phyloP scores from a whole-genome alignment of 306 rosid genomes.

The Casuarina cunninghamiana region DNA sequence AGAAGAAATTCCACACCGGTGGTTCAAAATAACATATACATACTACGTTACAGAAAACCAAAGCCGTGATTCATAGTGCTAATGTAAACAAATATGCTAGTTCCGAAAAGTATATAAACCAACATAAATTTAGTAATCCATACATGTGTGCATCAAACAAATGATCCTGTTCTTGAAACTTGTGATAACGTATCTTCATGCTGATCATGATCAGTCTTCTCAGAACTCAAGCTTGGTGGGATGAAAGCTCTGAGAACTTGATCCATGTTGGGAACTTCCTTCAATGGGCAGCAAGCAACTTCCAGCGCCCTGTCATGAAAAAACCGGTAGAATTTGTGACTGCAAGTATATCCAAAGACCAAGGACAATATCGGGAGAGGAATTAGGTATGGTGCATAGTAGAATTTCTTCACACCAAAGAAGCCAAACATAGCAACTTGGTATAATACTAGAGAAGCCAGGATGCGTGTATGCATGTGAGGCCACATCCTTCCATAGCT shows the following conservation, averaged over 20 bases:
- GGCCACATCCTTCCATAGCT: constrained; percentile 98
- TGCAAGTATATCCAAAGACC: constrained; percentile 44
- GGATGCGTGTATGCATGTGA: constrained; percentile 61
- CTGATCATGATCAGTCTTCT: constrained; percentile 61
- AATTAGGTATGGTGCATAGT: constrained; percentile 47
- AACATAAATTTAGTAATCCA: background rate
- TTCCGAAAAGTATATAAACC: background rate
- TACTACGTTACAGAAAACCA: background rate
- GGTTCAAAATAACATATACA: background rate
- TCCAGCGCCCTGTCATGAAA: constrained; percentile 61
- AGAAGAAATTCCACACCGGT: background rate
- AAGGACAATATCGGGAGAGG: constrained; percentile 69
- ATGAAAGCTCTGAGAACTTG: constrained; percentile 60
- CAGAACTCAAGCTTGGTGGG: constrained; percentile 74
- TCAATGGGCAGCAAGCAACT: constrained; percentile 43
- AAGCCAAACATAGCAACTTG: constrained; percentile 88
- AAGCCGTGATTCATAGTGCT: background rate
- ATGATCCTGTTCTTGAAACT: constrained; percentile 53
- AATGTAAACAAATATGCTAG: background rate
- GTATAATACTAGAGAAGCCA: constrained; percentile 71
- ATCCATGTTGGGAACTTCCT: constrained; percentile 75
- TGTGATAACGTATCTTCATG: constrained; percentile 76
- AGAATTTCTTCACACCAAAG: constrained; percentile 58
- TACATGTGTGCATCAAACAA: constrained; percentile 38
- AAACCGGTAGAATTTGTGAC: constrained; percentile 66